Conservation (phyloP, 805 yeast species). For the Candida mattraensis region DNA sequence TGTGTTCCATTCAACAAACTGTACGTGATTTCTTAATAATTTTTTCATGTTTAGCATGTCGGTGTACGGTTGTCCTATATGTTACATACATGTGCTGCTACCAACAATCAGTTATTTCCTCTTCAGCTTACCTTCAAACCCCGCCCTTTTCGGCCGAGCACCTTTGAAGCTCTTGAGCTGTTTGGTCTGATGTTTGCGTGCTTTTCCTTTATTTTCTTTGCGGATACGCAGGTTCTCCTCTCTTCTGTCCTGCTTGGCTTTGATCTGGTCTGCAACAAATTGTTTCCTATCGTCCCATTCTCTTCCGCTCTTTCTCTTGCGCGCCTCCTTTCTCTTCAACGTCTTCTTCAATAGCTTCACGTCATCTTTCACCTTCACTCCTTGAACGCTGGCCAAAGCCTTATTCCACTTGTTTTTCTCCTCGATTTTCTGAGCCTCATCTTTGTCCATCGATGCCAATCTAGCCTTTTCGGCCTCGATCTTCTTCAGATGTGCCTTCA, state of each 20-base stretch:
- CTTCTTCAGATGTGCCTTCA: constrained; percentile 75
- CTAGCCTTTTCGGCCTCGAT: constrained; percentile 73
- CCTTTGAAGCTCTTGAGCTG: constrained; percentile 65
- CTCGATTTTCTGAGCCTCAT: constrained; percentile 55
- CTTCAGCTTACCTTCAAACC: constrained; percentile 71
- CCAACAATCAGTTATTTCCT: no score
- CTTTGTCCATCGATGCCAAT: constrained; percentile 56
- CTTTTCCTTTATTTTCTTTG: constrained; percentile 80
- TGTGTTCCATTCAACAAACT: no score
- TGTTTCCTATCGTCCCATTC: constrained; percentile 93
- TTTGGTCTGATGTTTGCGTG: constrained; percentile 70
- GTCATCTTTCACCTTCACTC: constrained; percentile 84
- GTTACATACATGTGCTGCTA: no score
- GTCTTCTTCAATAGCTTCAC: constrained; percentile 86
- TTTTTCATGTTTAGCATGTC: no score
- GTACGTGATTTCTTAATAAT: no score
- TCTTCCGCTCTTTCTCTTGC: constrained; percentile 79
- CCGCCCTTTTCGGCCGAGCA: constrained; percentile 59
- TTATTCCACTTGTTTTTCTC: constrained; percentile 84
- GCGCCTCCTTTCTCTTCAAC: constrained; percentile 75
- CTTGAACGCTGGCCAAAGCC: constrained; percentile 84
- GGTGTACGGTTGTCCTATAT: no score
- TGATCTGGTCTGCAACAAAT: constrained; percentile 69
- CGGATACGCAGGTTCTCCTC: constrained; percentile 88
- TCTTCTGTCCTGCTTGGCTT: constrained; percentile 79